Percentiles rank a stretch among this genome's conserved stretches.
Conservation (phyloP, 495 filamentous ascomycete species). For the Aspergillus saccharolyticus region DNA sequence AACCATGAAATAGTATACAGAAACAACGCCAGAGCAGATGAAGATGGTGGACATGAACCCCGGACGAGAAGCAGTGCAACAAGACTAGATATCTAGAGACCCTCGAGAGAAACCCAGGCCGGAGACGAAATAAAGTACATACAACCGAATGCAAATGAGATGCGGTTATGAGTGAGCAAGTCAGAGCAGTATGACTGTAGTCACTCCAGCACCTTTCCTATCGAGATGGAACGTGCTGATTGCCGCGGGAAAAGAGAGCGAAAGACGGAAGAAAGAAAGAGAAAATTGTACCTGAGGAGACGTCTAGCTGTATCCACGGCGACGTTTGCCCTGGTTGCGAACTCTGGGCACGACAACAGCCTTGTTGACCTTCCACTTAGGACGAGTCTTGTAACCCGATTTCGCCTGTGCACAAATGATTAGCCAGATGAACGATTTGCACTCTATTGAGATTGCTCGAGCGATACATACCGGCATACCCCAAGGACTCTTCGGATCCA, state of each 20-base stretch:
- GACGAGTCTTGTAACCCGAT: conserved; percentile 92
- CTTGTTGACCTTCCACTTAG: conserved; percentile 70
- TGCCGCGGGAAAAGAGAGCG: background rate
- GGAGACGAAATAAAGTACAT: conserved; percentile 25
- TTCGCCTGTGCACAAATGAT: conserved; percentile 59
- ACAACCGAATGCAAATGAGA: conserved; percentile 7
- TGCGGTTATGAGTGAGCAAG: background rate
- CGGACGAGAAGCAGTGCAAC: background rate
- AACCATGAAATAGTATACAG: conserved; percentile 16
- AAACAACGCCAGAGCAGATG: conserved; percentile 17
- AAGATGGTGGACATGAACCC: conserved; percentile 5
- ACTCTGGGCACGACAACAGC: conserved; percentile 70
- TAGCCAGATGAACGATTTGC: conserved; percentile 10
- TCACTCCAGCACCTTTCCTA: background rate
- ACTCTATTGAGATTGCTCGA: conserved; percentile 2
- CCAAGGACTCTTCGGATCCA: conserved; percentile 91
- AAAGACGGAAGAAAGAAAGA: background rate
- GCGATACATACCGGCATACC: conserved; percentile 74
- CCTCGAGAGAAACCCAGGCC: background rate
- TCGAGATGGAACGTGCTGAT: background rate
- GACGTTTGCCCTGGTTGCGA: conserved; percentile 71
- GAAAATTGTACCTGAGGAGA: background rate
- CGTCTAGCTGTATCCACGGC: conserved; percentile 43
- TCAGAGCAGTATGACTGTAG: background rate
- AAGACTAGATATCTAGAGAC: background rate